Base-by-base conservation (phyloP, 140 eudicot species). In the Eryngium alpinum region DNA sequence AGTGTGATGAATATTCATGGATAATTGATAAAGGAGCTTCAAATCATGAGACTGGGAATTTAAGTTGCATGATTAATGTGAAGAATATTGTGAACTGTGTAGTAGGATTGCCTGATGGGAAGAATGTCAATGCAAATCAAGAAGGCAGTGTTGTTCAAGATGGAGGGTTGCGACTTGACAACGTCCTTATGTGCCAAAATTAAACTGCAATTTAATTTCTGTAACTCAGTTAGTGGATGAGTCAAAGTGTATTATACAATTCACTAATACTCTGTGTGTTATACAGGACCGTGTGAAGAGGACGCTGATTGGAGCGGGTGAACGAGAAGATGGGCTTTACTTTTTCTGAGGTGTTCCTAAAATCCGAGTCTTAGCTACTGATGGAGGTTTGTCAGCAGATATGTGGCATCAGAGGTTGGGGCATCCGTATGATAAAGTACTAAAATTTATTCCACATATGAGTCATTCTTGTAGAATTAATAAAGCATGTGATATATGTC, bases 331-430 rank as follows among this genome's bases (percentile, higher is more conserved):
- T 32, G 72, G 73, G 15, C 59, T 78, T 14, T 78, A 57, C 24
- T 70, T 19, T 53, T 78, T 83, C 27, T 21, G 27, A 4, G 44
- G 67, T 1, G 49, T 52, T 2, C 17, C 75, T 4, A 3, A 16
- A 3, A 24, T 51, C 1, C 52, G 1, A 17, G 83, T 49, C 0
- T 25, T 46, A 1, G 59, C 32, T 17, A 13, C 29, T 2, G 12
- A 43, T 33, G 49, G 59, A 34, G 43, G 28, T 3, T 19, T 7
- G 9, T 21, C 33, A 0, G 0, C 13, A 16, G 53, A n/a, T 19
- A 13, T 50, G 17, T 82, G 85, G 81, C 85, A 82, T 31, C n/a
- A 60, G 11, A 71, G 84, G 1, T 6, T 82, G 50, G 81, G 81
- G 5, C 81, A 84, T 46, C 83, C 83, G 52, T 84, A 81, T 1